A percentile compares a stretch with the other conserved stretches of the same genome.
These are phyloP conservation scores for Candida pseudoviswanathii DNA, from an alignment of 1,139 yeast genomes.

Conservation along the genomic window DNA sequence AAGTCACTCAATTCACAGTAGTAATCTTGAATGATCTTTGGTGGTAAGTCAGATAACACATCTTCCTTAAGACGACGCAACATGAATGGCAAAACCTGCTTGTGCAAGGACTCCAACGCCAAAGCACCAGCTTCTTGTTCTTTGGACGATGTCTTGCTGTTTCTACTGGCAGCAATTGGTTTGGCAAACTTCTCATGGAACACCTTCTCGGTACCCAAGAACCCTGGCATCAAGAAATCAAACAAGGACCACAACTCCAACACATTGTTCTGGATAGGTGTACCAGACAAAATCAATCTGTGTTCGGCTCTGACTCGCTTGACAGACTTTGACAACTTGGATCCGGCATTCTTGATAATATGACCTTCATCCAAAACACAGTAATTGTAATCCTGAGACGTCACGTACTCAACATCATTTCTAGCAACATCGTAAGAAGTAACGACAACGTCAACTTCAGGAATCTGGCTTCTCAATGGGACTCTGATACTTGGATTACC, in stretches of 20 bases:
- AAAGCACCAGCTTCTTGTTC: conserved; percentile 98
- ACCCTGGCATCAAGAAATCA: conserved; percentile 98
- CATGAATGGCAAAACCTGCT: conserved; percentile 95
- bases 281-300: conserved; percentile 88
- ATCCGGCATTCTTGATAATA: conserved; percentile 87
- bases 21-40: conserved; percentile 96
- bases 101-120: conserved; percentile 93
- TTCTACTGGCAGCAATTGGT: conserved; percentile 94
- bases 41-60: conserved; percentile 93
- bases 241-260: conserved; percentile 96
- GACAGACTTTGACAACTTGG: conserved; percentile 87
- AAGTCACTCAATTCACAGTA: conserved; percentile 93
- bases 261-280: conserved; percentile 97
- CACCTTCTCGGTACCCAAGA: conserved; percentile 90
- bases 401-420: conserved; percentile 74
- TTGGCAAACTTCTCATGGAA: conserved; percentile 96
- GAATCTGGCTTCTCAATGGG: conserved; percentile 54
- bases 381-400: conserved; percentile 75
- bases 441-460: conserved; percentile 77
- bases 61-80: conserved; percentile 95
- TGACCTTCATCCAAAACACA: conserved; percentile 98
- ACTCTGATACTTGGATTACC: conserved; percentile 85
- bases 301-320: conserved; percentile 84
- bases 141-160: conserved; percentile 85
- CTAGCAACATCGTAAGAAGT: conserved; percentile 97